Evolutionary conservation across 495 filamentous ascomycete species (phyloP).

Genomic region (Neurospora sp.): DNA sequence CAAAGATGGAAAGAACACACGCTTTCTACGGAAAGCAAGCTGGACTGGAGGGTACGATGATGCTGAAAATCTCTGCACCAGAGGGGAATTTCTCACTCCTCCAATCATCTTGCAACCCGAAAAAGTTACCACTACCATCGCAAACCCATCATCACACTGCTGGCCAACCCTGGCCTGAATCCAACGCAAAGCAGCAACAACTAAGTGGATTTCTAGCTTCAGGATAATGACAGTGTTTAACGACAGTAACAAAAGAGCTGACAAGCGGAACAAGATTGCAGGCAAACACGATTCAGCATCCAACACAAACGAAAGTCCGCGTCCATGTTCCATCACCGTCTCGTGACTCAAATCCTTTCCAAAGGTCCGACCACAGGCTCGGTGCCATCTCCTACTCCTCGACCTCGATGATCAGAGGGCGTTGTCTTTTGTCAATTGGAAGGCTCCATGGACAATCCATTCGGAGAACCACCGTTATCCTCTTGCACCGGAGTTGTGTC

Average conservation of each 20-base stretch:
- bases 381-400: not conserved
- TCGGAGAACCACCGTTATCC: not conserved
- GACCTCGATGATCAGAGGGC: not conserved
- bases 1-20: not conserved
- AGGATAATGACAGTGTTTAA: not conserved
- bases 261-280: not conserved
- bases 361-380: not conserved
- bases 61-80: not conserved
- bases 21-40: not conserved
- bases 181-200: not conserved
- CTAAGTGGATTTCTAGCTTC: not conserved
- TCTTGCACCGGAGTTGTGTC: not conserved
- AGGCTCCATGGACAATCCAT: not conserved
- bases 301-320: not conserved
- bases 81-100: not conserved
- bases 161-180: not conserved
- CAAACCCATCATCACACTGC: not conserved
- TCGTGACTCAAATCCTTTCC: not conserved
- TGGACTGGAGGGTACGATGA: not conserved
- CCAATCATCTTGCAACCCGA: not conserved
- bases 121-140: not conserved
- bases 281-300: not conserved
- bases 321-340: not conserved
- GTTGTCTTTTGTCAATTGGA: not conserved
- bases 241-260: not conserved